Evolutionary conservation across 306 rosid genomes (phyloP).

Genomic region (Inga laurina): DNA sequence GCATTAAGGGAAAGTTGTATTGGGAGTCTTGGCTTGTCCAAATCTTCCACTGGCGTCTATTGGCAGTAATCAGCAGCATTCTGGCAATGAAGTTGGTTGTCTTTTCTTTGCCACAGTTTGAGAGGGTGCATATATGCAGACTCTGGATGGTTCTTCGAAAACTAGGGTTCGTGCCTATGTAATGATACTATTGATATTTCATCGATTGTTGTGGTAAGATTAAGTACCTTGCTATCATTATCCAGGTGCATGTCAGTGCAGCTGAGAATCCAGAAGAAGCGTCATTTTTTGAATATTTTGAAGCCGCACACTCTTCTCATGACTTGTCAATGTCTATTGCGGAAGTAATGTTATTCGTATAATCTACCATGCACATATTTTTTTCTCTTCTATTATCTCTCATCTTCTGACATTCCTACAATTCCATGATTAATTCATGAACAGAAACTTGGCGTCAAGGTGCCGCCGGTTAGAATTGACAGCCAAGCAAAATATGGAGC

Average conservation of each 20-base stretch:
- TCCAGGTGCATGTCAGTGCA: constrained; percentile 77
- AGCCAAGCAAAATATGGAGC: no score
- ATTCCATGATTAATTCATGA: constrained; percentile 21
- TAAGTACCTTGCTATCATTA: constrained; percentile 14
- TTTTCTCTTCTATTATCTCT: neutral
- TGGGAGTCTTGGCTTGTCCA: constrained; percentile 94
- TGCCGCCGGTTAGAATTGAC: no score
- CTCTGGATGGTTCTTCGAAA: constrained; percentile 66
- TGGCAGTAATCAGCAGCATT: constrained; percentile 45
- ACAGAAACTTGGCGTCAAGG: constrained; percentile 44
- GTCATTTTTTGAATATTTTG: constrained; percentile 86
- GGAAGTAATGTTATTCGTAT: constrained; percentile 49
- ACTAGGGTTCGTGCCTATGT: constrained; percentile 53
- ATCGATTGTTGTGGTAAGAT: constrained; percentile 28
- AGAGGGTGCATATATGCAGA: constrained; percentile 80
- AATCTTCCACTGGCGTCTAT: constrained; percentile 78
- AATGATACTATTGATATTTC: constrained; percentile 16
- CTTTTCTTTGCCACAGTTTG: constrained; percentile 87
- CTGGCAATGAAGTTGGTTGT: constrained; percentile 63
- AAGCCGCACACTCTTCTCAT: constrained; percentile 89
- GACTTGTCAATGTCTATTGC: constrained; percentile 81
- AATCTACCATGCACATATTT: neutral
- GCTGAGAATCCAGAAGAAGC: constrained; percentile 85
- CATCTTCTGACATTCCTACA: constrained; percentile 4
- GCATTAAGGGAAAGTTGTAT: constrained; percentile 82